Conservation (phyloP, 345 rosid genomes). For the Citrus maxima region DNA sequence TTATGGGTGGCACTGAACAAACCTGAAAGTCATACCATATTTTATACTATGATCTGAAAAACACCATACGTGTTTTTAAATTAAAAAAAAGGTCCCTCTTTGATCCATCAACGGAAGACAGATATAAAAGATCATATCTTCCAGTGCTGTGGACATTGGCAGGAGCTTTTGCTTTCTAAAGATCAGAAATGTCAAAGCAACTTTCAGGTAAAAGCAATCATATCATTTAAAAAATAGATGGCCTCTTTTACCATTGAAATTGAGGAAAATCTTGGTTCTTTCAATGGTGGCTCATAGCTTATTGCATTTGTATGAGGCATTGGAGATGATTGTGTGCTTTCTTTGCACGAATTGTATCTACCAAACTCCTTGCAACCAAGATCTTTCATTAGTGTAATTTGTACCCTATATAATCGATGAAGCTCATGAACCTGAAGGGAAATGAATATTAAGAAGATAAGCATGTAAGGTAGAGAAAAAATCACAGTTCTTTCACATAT, state of each 20-base stretch:
- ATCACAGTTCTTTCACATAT: background rate
- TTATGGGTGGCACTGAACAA: background rate
- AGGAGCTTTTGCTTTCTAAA: background rate
- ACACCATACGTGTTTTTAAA: background rate
- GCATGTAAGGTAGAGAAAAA: background rate
- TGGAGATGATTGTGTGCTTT: slow-evolving; percentile 14
- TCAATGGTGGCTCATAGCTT: slow-evolving; percentile 10
- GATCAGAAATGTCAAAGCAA: background rate
- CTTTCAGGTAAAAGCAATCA: background rate
- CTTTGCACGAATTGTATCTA: slow-evolving; percentile 20
- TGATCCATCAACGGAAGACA: background rate
- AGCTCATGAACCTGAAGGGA: slow-evolving; percentile 44
- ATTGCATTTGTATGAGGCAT: slow-evolving; percentile 12
- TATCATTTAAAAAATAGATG: background rate
- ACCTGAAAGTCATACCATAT: slow-evolving; percentile 27
- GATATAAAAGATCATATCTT: background rate
- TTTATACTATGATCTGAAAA: background rate
- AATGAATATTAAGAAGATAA: slow-evolving; percentile 6
- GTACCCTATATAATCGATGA: slow-evolving; percentile 35
- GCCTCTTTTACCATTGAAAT: slow-evolving; percentile 23
- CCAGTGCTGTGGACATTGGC: background rate
- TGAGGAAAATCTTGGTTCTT: slow-evolving; percentile 17
- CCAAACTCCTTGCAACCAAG: slow-evolving; percentile 15
- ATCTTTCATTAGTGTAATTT: slow-evolving; percentile 39
- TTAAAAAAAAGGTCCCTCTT: background rate